Evolutionary conservation across 2,329 filamentous ascomycete genomes (phyloP), one percentile per base, ranked within the genome.

Genomic region (Sporothrix brasiliensis): DNA sequence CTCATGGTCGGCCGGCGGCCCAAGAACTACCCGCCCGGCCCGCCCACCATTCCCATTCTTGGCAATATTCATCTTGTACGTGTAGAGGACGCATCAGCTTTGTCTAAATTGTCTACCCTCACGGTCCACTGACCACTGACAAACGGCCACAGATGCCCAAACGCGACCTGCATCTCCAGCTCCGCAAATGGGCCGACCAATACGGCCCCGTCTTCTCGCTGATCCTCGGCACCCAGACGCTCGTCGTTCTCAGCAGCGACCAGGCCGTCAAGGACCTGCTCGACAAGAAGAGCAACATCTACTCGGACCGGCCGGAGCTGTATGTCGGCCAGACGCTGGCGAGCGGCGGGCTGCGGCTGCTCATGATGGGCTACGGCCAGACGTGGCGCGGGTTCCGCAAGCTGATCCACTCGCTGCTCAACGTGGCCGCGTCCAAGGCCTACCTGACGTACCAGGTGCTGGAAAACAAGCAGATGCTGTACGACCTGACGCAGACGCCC

Each of bases 381-480:
- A 75, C 70, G 41, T 81, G 78, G 79, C 75, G 78, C 14, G 44
- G 53, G 27, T 74, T 78, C 30, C 78, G 80, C 16, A 80, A 79
- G 67, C 76, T 81, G 73, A 74, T 81, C 3, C 84, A 86, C 74
- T 78, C 76, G 2, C 78, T 84, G 1, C 81, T 87, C 39, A 85
- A 86, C 72, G 76, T 83, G 67, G 81, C 78, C 0, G 79, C 80
- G 0, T 80, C 83, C 3, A 80, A 79, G 68, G 77, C 78, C 10
- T 89, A 88, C 70, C 80, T 87, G 2, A 81, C 83, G 1, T 88
- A 87, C 73, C 85, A 88, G 73, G 81, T 84, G 63, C 79, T 88
- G 2, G 86, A 88, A 75, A 85, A 83, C 76, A 85, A 83, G 74
- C 81, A 83, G 66, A 84, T 88, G 84, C 77, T 86, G 24, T 79